Evolutionary conservation across 2,329 filamentous ascomycete genomes (phyloP).

Genomic region (Ophiostoma angusticollis): DNA sequence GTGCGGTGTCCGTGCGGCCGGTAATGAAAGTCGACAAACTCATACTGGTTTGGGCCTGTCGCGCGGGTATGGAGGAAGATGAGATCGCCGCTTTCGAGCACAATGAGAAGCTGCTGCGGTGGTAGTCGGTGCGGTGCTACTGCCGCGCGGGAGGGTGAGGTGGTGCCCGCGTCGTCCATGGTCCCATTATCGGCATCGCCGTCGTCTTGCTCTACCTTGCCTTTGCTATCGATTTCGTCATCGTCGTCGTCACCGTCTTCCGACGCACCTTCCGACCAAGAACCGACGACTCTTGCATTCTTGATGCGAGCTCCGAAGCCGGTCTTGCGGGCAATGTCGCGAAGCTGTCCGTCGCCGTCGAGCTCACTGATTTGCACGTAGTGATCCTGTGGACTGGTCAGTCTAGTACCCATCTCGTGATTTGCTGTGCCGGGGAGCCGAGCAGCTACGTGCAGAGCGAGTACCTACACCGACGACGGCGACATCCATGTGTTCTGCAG

Average conservation of each 20-base stretch:
- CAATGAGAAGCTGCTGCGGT: slow-evolving; percentile 69
- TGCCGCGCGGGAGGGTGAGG: background rate
- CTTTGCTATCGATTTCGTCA: slow-evolving; percentile 13
- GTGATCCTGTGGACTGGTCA: slow-evolving; percentile 41
- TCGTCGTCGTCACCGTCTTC: slow-evolving; percentile 25
- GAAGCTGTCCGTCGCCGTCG: slow-evolving; percentile 53
- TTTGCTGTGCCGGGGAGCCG: too few species aligned
- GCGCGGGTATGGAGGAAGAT: slow-evolving; percentile 61
- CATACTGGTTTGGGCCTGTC: slow-evolving; percentile 30
- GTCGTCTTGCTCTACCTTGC: slow-evolving; percentile 27
- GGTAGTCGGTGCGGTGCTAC: slow-evolving; percentile 35
- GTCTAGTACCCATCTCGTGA: background rate
- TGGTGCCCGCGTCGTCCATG: slow-evolving; percentile 2
- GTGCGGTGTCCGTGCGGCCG: slow-evolving; percentile 44
- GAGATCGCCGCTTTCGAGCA: slow-evolving; percentile 58
- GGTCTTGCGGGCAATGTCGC: slow-evolving; percentile 61
- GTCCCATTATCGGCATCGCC: background rate
- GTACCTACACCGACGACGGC: slow-evolving; percentile 65
- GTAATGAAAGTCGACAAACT: slow-evolving; percentile 49
- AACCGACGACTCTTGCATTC: slow-evolving; percentile 64
- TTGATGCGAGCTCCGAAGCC: slow-evolving; percentile 71
- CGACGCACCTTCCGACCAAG: slow-evolving; percentile 24
- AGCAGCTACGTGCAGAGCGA: slow-evolving; percentile 2
- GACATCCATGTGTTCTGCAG: slow-evolving; percentile 60
- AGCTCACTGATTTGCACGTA: slow-evolving; percentile 74